These are phyloP conservation scores for Apiospora rasikravindrae DNA, from an alignment of 2,329 filamentous ascomycete species.

Conservation along the genomic window DNA sequence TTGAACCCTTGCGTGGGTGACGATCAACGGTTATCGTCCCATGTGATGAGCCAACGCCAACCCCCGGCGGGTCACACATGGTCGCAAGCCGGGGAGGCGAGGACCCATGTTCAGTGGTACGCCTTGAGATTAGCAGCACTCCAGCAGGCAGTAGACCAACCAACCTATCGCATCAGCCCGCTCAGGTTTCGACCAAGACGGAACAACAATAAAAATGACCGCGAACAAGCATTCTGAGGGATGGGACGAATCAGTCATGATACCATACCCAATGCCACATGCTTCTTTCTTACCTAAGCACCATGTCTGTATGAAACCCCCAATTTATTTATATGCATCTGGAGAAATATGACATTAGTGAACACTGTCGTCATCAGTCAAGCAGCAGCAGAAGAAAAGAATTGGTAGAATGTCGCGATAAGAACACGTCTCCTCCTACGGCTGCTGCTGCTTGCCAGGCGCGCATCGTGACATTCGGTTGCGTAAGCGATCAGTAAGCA, in stretches of 20 bases:
- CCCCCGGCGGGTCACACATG: conserved; percentile 2
- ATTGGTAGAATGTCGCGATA: not conserved
- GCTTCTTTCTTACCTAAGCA: not conserved
- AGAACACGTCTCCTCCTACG: not conserved
- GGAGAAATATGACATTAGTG: not conserved
- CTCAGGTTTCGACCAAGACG: not conserved
- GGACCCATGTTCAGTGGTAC: not conserved
- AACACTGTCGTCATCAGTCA: not conserved
- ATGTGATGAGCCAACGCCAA: conserved; percentile 10
- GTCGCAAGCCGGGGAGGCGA: conserved; percentile 5
- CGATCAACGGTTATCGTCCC: conserved; percentile 13
- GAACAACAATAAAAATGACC: not conserved
- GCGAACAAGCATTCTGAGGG: not conserved
- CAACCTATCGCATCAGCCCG: not conserved
- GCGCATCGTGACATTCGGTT: not conserved
- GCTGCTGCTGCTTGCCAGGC: not conserved
- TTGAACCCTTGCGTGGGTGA: not conserved
- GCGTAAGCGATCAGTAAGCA: not conserved
- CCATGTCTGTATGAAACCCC: not conserved
- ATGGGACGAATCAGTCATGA: not conserved
- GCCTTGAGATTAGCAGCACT: not conserved
- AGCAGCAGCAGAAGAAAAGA: not conserved
- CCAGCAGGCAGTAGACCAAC: too few species aligned
- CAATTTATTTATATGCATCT: not conserved
- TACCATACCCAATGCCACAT: not conserved